Percentiles rank a stretch among this genome's conserved stretches.
These are phyloP conservation scores for Chytriomyces confervae DNA, from an alignment of 192 early-diverging fungal species.

Conservation along the genomic window DNA sequence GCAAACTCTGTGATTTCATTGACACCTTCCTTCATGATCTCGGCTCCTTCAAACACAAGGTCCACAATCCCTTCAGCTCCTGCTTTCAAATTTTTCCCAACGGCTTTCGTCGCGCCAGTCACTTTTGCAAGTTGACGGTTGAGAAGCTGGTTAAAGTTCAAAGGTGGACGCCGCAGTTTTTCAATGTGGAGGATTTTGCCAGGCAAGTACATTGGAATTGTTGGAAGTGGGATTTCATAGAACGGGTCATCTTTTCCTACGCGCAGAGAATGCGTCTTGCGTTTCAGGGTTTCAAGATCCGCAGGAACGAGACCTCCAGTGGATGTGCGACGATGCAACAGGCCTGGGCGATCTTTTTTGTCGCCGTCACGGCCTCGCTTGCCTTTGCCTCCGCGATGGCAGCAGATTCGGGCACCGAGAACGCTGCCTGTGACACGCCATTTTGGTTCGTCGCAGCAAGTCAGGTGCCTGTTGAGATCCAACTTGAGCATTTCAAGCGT, in stretches of 20 bases:
- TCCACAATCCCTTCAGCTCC: constrained; percentile 36
- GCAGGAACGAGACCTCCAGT: constrained; percentile 25
- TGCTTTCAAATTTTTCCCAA: constrained; percentile 14
- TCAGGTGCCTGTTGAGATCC: constrained; percentile 42
- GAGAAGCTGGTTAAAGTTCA: constrained; percentile 27
- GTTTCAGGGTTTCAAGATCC: constrained; percentile 22
- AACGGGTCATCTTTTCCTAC: constrained; percentile 24
- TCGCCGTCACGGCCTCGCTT: background rate
- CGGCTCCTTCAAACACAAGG: constrained; percentile 26
- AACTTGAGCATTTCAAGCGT: constrained; percentile 47
- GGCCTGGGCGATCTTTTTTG: constrained; percentile 16
- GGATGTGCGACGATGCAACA: constrained; percentile 32
- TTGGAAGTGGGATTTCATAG: constrained; percentile 4
- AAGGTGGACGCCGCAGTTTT: constrained; percentile 42
- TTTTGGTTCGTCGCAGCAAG: constrained; percentile 40
- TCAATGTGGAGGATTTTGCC: constrained; percentile 51
- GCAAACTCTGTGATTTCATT: constrained; percentile 17
- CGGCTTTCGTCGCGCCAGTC: constrained; percentile 11
- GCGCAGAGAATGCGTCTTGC: constrained; percentile 23
- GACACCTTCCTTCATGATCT: constrained; percentile 18
- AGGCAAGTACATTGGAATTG: constrained; percentile 38
- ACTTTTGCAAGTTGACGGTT: constrained; percentile 16
- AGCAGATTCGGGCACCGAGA: constrained; percentile 23
- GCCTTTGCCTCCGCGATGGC: background rate
- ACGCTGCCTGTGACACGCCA: constrained; percentile 44